phyloP scores from a whole-genome alignment of 2,329 filamentous ascomycete genomes.

The Penicillium thymicola region DNA sequence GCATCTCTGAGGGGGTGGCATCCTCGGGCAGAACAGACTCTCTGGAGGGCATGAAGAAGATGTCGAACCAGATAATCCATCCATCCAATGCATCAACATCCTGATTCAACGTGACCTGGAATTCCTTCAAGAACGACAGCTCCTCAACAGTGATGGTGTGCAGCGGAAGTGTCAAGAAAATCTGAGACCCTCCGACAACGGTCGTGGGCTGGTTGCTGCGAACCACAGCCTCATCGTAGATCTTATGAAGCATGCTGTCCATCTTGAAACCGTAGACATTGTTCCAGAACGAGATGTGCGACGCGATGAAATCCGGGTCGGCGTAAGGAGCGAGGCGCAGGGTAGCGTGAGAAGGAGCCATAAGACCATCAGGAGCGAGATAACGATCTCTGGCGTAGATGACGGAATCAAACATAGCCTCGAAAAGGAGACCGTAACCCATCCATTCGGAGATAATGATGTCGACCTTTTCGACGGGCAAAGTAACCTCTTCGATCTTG shows the following conservation, averaged over 20 bases:
- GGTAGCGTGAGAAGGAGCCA: constrained; percentile 82
- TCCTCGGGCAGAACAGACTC: constrained; percentile 51
- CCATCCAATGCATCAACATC: constrained; percentile 74
- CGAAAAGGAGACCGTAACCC: constrained; percentile 90
- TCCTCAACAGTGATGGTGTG: constrained; percentile 70
- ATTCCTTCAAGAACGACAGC: constrained; percentile 69
- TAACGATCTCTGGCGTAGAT: constrained; percentile 85
- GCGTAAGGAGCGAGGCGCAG: constrained; percentile 78
- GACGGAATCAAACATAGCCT: constrained; percentile 93
- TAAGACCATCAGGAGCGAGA: constrained; percentile 71
- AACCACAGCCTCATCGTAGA: constrained; percentile 78
- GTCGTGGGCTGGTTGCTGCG: constrained; percentile 62
- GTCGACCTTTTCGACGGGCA: constrained; percentile 78
- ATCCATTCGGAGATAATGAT: constrained; percentile 98
- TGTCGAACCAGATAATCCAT: constrained; percentile 91
- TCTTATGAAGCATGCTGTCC: constrained; percentile 79
- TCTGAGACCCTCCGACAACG: constrained; percentile 51
- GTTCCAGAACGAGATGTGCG: constrained; percentile 81
- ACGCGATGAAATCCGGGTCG: constrained; percentile 72
- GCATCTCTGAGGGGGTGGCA: constrained; percentile 59
- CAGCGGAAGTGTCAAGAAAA: constrained; percentile 74
- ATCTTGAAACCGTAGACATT: constrained; percentile 95
- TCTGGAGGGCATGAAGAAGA: constrained; percentile 72
- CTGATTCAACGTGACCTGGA: constrained; percentile 58
- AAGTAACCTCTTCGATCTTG: constrained; percentile 79